Conservation (phyloP, 2,329 filamentous ascomycete species). For the Colletotrichum sp. region DNA sequence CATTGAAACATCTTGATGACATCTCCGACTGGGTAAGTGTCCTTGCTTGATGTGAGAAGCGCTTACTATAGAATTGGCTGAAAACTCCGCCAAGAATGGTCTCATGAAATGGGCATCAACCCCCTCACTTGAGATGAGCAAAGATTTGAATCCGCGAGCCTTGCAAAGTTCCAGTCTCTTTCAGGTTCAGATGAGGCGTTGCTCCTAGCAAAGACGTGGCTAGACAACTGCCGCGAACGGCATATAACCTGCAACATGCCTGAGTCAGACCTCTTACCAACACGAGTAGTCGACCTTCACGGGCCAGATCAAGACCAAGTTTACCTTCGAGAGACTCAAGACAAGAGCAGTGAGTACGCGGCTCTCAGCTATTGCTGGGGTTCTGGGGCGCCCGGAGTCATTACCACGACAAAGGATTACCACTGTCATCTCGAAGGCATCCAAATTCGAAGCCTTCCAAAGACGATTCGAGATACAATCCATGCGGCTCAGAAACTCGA, state of each 20-base stretch:
- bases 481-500: not conserved
- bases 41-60: accelerated
- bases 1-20: accelerated
- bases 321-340: not conserved
- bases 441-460: not conserved
- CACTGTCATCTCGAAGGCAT: not conserved
- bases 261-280: accelerated
- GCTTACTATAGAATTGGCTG: not conserved
- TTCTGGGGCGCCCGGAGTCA: not conserved
- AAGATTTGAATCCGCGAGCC: accelerated
- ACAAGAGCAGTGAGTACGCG: not conserved
- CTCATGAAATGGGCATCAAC: not conserved
- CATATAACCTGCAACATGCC: not conserved
- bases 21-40: not conserved
- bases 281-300: not conserved
- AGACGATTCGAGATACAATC: accelerated
- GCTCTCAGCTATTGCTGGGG: not conserved
- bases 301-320: accelerated
- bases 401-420: not conserved
- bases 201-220: not conserved
- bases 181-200: not conserved
- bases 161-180: not conserved
- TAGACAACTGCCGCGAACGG: not conserved
- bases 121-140: not conserved
- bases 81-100: not conserved